phyloP scores from a whole-genome alignment of 2,329 filamentous ascomycete genomes.

The Hymenoscyphus occultus region DNA sequence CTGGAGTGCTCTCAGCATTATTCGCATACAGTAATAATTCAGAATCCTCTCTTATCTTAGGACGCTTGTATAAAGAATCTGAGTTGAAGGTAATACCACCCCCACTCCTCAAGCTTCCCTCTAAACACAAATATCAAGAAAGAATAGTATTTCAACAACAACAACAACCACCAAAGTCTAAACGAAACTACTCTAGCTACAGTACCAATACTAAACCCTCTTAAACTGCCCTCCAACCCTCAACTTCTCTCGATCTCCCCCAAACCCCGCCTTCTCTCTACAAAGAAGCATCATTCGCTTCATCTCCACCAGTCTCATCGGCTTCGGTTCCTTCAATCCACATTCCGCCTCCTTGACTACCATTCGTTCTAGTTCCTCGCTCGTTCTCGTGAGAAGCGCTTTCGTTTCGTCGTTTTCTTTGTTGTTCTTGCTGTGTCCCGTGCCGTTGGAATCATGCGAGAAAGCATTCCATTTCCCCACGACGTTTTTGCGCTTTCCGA shows the following conservation, averaged over 20 bases:
- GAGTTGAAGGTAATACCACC: not conserved
- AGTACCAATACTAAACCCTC: not conserved
- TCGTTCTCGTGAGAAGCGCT: slow-evolving; percentile 7
- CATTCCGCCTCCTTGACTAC: slow-evolving; percentile 34
- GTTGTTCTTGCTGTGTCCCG: not conserved
- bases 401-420: not conserved
- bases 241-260: slow-evolving; percentile 18
- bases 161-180: not conserved
- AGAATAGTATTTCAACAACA: not conserved
- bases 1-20: not conserved
- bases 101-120: not conserved
- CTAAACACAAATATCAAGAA: not conserved
- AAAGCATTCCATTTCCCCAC: slow-evolving; percentile 18
- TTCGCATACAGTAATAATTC: not conserved
- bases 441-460: slow-evolving; percentile 4
- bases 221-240: slow-evolving; percentile 3
- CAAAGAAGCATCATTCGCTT: slow-evolving; percentile 33
- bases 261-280: slow-evolving; percentile 25
- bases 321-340: slow-evolving; percentile 32
- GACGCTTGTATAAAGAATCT: no score
- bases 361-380: slow-evolving; percentile 19
- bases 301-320: slow-evolving; percentile 31
- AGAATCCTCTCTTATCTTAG: no score
- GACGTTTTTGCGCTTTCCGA: slow-evolving; percentile 13
- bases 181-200: not conserved